Evolutionary conservation across 2,329 filamentous ascomycete species (phyloP).

Genomic region (Didymellaceae sp.): DNA sequence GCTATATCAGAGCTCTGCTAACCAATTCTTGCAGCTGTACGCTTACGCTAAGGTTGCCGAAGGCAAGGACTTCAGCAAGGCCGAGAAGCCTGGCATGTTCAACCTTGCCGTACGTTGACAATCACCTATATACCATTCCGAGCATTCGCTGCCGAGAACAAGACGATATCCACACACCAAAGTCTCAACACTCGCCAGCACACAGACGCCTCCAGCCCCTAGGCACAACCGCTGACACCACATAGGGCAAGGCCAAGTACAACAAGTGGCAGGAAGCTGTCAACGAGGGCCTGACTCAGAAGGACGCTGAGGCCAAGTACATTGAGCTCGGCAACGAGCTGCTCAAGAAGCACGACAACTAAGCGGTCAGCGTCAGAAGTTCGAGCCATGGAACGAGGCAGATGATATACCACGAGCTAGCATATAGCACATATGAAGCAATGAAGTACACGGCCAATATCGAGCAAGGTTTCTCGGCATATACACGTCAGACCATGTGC

Average conservation of each 20-base stretch:
- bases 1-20: slow-evolving; percentile 1
- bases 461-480: too few relatives aligned
- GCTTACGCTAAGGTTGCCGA: slow-evolving; percentile 55
- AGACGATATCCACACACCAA: too few relatives aligned
- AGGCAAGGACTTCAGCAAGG: slow-evolving; percentile 48
- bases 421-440: slow-evolving; percentile 12
- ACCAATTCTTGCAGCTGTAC: slow-evolving; percentile 54
- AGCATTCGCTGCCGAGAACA: background rate
- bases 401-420: slow-evolving; percentile 7
- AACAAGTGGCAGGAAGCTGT: slow-evolving; percentile 75
- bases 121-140: background rate
- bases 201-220: background rate
- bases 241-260: slow-evolving; percentile 79
- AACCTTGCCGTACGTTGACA: slow-evolving; percentile 66
- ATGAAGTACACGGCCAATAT: slow-evolving; percentile 15
- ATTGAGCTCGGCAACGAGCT: slow-evolving; percentile 73
- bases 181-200: background rate
- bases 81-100: slow-evolving; percentile 68
- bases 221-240: slow-evolving; percentile 6
- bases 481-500: too few relatives aligned
- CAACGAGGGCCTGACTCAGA: slow-evolving; percentile 66
- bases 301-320: slow-evolving; percentile 78
- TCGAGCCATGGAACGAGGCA: background rate
- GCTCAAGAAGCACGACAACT: slow-evolving; percentile 71
- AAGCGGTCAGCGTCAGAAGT: slow-evolving; percentile 26